Conservation (phyloP, 2,329 filamentous ascomycete species). For the Zymoseptoria brevis region DNA sequence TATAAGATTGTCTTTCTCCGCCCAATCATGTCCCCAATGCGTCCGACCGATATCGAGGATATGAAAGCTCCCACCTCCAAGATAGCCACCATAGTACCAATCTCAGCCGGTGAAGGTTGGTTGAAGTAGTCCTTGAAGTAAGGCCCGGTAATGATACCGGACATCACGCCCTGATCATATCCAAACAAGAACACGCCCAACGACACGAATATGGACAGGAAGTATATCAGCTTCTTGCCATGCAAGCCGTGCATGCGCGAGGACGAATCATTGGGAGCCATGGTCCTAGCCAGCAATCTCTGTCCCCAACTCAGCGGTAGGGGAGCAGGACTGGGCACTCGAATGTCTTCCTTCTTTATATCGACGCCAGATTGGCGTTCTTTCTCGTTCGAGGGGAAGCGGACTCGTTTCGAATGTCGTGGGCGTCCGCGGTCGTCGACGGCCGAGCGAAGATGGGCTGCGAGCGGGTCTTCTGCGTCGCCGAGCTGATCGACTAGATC, state of each 20-base stretch:
- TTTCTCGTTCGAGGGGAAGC: slow-evolving; percentile 50
- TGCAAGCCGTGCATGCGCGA: slow-evolving; percentile 83
- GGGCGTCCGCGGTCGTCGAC: slow-evolving; percentile 43
- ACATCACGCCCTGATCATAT: slow-evolving; percentile 88
- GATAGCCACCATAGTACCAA: slow-evolving; percentile 97
- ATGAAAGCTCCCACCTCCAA: slow-evolving; percentile 89
- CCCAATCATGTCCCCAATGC: slow-evolving; percentile 85
- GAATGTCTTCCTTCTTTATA: slow-evolving; percentile 66
- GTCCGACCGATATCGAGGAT: slow-evolving; percentile 76
- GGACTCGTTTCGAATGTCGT: slow-evolving; percentile 52
- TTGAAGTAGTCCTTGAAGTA: slow-evolving; percentile 91
- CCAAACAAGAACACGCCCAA: slow-evolving; percentile 81
- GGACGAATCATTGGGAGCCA: slow-evolving; percentile 65
- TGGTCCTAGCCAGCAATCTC: slow-evolving; percentile 69
- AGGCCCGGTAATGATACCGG: slow-evolving; percentile 59
- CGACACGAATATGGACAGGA: slow-evolving; percentile 34
- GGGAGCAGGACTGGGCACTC: slow-evolving; percentile 62
- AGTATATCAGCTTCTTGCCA: slow-evolving; percentile 86
- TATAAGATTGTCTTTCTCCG: slow-evolving; percentile 85
- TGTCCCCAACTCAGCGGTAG: slow-evolving; percentile 58
- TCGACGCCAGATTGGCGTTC: slow-evolving; percentile 29
- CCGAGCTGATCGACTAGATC: slow-evolving; percentile 88
- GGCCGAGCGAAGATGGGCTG: slow-evolving; percentile 58
- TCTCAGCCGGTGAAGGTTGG: slow-evolving; percentile 74
- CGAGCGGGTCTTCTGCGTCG: slow-evolving; percentile 74